A percentile compares a stretch with the other conserved stretches of the same genome.
Evolutionary conservation across 495 filamentous ascomycete species (phyloP).

Genomic region (Podospora tetraspora): DNA sequence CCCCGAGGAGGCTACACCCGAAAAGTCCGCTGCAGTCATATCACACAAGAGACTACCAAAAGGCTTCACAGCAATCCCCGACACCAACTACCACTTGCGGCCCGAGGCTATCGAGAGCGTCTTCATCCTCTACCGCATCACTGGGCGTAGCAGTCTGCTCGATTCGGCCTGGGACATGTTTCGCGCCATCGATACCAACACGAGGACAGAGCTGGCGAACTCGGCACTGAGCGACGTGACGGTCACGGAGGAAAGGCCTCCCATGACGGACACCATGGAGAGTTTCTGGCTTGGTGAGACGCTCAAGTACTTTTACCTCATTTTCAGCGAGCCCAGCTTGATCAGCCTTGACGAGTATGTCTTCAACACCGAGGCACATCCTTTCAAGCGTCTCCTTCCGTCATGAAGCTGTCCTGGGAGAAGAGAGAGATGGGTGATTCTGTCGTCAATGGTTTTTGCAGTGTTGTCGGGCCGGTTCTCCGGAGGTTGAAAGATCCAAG

Average conservation of each 20-base stretch:
- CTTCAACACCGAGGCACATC: slow-evolving; percentile 85
- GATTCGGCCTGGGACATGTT: slow-evolving; percentile 60
- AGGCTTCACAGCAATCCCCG: slow-evolving; percentile 58
- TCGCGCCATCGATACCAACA: slow-evolving; percentile 42
- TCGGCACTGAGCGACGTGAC: slow-evolving; percentile 44
- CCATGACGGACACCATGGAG: slow-evolving; percentile 44
- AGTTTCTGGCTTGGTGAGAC: slow-evolving; percentile 49
- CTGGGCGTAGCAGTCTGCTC: slow-evolving; percentile 46
- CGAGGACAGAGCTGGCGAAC: slow-evolving; percentile 47
- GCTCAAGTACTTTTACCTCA: slow-evolving; percentile 63
- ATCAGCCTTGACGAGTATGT: slow-evolving; percentile 71
- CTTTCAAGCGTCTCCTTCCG: slow-evolving; percentile 45
- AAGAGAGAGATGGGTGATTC: neutral
- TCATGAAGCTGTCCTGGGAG: neutral
- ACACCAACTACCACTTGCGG: slow-evolving; percentile 65
- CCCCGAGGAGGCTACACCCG: slow-evolving; percentile 11
- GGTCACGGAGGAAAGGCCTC: slow-evolving; percentile 20
- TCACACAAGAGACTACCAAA: slow-evolving; percentile 56
- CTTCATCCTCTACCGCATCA: slow-evolving; percentile 66
- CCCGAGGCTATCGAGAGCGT: slow-evolving; percentile 63
- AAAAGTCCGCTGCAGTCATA: slow-evolving; percentile 38
- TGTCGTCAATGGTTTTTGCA: neutral
- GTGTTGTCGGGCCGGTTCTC: neutral
- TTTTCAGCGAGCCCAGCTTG: slow-evolving; percentile 66
- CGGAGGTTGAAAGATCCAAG: neutral